These are phyloP conservation scores for Didymella keratinophila DNA, from an alignment of 2,329 filamentous ascomycete species.

Conservation along the genomic window DNA sequence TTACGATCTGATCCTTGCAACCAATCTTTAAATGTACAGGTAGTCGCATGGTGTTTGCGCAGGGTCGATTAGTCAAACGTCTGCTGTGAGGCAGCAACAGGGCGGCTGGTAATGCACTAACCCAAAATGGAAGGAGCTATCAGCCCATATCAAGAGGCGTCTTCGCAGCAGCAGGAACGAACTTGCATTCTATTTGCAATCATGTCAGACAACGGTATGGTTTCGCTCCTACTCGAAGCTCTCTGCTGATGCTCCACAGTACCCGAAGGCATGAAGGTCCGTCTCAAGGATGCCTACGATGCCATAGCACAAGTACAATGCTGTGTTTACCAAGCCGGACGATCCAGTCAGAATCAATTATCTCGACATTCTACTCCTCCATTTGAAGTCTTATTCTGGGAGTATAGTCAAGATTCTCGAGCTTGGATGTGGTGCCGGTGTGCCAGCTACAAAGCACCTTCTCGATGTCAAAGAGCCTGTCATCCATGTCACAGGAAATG, in stretches of 20 bases:
- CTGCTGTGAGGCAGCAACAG: background rate
- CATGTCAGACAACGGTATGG: background rate
- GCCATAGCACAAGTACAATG: constrained; percentile 39
- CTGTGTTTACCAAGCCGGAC: constrained; percentile 29
- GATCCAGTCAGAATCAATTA: constrained; percentile 36
- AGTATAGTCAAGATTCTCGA: constrained; percentile 26
- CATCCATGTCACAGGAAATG: constrained; percentile 52
- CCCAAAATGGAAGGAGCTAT: background rate
- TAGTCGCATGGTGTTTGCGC: no score
- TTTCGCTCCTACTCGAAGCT: background rate
- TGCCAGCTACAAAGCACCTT: constrained; percentile 37
- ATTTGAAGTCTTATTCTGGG: constrained; percentile 9
- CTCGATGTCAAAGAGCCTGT: constrained; percentile 24
- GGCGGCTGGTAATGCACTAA: background rate
- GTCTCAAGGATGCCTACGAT: constrained; percentile 42
- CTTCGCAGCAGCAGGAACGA: background rate
- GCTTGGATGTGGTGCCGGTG: constrained; percentile 42
- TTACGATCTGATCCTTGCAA: no score
- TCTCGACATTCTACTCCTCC: constrained; percentile 27
- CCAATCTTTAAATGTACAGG: no score
- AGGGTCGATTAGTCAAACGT: background rate
- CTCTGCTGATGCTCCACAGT: background rate
- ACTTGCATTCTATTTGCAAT: background rate
- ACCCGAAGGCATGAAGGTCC: constrained; percentile 36
- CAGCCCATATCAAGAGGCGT: background rate